These are phyloP conservation scores for Talinum fruticosum DNA, from an alignment of 148 eudicot genomes.

Conservation along the genomic window DNA sequence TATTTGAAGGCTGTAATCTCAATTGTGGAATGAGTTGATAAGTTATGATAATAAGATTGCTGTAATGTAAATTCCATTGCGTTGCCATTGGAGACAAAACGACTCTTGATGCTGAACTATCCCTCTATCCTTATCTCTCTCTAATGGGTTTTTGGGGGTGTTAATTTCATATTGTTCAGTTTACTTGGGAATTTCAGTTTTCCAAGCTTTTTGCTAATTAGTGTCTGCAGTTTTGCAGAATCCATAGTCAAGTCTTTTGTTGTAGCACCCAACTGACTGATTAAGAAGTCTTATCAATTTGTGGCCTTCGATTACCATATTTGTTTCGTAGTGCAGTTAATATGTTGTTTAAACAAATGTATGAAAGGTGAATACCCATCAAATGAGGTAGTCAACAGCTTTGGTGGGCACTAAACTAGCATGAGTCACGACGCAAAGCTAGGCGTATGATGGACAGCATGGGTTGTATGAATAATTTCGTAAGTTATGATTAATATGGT, in stretches of 20 bases:
- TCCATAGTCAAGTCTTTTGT: background rate
- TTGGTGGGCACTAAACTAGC: no score
- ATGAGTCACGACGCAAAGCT: background rate
- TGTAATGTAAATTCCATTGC: background rate
- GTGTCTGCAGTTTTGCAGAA: background rate
- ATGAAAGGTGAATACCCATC: no score
- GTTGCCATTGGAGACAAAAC: background rate
- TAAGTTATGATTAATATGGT: background rate
- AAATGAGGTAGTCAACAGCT: no score
- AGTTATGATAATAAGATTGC: background rate
- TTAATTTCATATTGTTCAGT: background rate
- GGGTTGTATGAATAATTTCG: no score
- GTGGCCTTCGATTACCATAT: background rate
- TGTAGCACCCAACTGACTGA: background rate
- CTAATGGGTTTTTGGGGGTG: no score
- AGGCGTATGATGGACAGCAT: background rate
- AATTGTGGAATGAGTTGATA: background rate
- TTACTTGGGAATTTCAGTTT: no score
- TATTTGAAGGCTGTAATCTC: background rate
- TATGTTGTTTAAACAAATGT: background rate
- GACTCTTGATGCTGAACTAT: background rate
- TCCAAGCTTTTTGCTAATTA: background rate
- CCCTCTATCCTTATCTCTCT: background rate
- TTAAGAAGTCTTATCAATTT: background rate
- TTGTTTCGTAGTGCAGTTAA: background rate